phyloP scores from a whole-genome alignment of 2,329 filamentous ascomycete genomes.

The Aspergillus carbonarius region DNA sequence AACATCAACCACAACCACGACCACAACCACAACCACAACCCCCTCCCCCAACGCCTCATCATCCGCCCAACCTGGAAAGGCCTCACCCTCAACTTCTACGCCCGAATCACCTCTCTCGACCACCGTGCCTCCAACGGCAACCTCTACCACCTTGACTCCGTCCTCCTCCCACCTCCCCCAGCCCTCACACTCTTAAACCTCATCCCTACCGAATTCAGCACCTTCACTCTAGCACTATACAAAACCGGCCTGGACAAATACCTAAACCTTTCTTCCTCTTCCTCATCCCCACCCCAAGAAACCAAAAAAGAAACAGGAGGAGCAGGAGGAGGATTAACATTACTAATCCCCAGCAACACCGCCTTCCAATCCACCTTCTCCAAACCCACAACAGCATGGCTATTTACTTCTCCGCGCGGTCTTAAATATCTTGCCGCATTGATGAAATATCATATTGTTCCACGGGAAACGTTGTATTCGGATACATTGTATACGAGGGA shows the following conservation, averaged over 20 bases:
- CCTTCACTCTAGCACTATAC: constrained; percentile 69
- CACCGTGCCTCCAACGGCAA: constrained; percentile 71
- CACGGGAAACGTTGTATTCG: constrained; percentile 75
- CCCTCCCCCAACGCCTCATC: constrained; percentile 68
- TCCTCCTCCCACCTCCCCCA: constrained; percentile 73
- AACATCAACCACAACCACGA: too few relatives aligned
- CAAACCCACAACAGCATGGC: constrained; percentile 71
- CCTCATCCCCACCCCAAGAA: constrained; percentile 43
- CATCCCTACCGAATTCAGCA: constrained; percentile 72
- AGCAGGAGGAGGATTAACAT: constrained; percentile 59
- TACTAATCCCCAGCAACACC: constrained; percentile 77
- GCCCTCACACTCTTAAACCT: constrained; percentile 63
- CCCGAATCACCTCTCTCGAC: constrained; percentile 55
- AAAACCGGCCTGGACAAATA: constrained; percentile 70
- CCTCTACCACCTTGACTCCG: constrained; percentile 71
- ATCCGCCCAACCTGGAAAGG: constrained; percentile 64
- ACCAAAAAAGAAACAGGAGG: not conserved
- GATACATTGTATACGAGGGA: constrained; percentile 65
- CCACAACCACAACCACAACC: constrained; percentile 30
- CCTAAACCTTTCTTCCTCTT: constrained; percentile 44
- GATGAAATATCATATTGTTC: constrained; percentile 74
- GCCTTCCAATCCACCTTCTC: constrained; percentile 74
- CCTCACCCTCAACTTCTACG: constrained; percentile 74
- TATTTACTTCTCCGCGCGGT: constrained; percentile 71
- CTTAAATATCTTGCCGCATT: constrained; percentile 74